Percentiles rank a stretch among this genome's conserved stretches.
These are phyloP conservation scores for Candida nitratophila DNA, from an alignment of 805 yeast genomes.

Conservation along the genomic window DNA sequence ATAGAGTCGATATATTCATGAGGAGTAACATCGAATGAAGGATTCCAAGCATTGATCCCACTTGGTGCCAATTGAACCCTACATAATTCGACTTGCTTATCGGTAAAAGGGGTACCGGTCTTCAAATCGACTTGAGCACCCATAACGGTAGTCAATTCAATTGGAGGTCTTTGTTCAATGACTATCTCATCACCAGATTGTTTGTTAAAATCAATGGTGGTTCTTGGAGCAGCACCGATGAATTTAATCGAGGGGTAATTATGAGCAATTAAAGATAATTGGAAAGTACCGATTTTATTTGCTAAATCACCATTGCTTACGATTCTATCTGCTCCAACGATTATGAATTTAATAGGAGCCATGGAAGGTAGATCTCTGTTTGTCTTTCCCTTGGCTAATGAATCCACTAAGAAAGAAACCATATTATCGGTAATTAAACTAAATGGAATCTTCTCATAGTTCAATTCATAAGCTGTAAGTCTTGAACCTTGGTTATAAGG, in stretches of 20 bases:
- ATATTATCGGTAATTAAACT: constrained; percentile 87
- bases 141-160: constrained; percentile 68
- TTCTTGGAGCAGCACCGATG: constrained; percentile 91
- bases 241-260: constrained; percentile 63
- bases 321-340: constrained; percentile 94
- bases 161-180: constrained; percentile 81
- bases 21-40: constrained; percentile 93
- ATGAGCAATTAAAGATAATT: constrained; percentile 69
- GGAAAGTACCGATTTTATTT: constrained; percentile 93
- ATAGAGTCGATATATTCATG: constrained; percentile 77
- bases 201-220: constrained; percentile 74
- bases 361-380: constrained; percentile 17
- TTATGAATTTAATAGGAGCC: constrained; percentile 79
- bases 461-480: constrained; percentile 83
- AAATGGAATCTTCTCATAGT: constrained; percentile 80
- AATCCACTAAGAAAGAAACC: constrained; percentile 70
- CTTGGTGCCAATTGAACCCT: constrained; percentile 81
- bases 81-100: constrained; percentile 21
- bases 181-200: constrained; percentile 64
- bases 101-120: constrained; percentile 14
- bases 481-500: constrained; percentile 97
- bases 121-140: constrained; percentile 49
- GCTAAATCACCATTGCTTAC: constrained; percentile 94
- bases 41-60: constrained; percentile 87
- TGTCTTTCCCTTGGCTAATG: constrained; percentile 25